A percentile compares a stretch with the other conserved stretches of the same genome.
phyloP scores from a whole-genome alignment of 768 basidiomycete genomes.

The Psilocybe tampanensis region DNA sequence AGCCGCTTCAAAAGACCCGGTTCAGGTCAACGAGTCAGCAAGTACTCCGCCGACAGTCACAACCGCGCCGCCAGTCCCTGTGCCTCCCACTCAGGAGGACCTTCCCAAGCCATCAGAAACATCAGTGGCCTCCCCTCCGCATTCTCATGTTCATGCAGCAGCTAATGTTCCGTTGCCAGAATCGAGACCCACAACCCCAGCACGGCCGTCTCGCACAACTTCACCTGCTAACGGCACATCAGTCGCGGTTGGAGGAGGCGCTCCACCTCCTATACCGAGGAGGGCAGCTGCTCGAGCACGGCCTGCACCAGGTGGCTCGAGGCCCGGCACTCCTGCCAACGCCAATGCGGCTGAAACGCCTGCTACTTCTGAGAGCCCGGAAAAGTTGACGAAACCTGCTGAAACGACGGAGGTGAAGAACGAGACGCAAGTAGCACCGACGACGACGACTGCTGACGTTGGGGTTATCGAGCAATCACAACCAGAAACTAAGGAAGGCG shows the following conservation, averaged over 20 bases:
- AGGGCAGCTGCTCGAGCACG: conserved; percentile 60
- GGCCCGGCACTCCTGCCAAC: conserved; percentile 30
- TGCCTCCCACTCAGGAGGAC: conserved; percentile 4
- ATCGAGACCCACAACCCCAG: conserved; percentile 44
- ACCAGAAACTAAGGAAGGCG: conserved; percentile 5
- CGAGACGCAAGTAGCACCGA: not conserved
- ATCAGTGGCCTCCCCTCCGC: conserved; percentile 14
- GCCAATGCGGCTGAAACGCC: conserved; percentile 1
- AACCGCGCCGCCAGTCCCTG: conserved; percentile 7
- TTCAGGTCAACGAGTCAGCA: not conserved
- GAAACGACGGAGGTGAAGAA: not conserved
- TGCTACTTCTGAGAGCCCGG: conserved; percentile 11
- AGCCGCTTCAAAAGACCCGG: not conserved
- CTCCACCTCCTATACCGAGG: conserved; percentile 65
- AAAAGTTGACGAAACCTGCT: conserved; percentile 9
- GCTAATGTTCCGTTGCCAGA: conserved; percentile 43
- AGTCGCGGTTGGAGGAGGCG: conserved; percentile 13
- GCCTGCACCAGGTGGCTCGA: conserved; percentile 27
- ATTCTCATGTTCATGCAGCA: conserved; percentile 29
- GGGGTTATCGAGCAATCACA: no score
- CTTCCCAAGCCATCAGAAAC: conserved; percentile 8
- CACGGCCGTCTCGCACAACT: conserved; percentile 30
- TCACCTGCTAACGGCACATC: conserved; percentile 37
- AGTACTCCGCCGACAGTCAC: conserved; percentile 7
- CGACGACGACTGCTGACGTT: not conserved